Base-by-base conservation (phyloP, 371 early-diverging fungal genomes). In the Actinomucor elegans region DNA sequence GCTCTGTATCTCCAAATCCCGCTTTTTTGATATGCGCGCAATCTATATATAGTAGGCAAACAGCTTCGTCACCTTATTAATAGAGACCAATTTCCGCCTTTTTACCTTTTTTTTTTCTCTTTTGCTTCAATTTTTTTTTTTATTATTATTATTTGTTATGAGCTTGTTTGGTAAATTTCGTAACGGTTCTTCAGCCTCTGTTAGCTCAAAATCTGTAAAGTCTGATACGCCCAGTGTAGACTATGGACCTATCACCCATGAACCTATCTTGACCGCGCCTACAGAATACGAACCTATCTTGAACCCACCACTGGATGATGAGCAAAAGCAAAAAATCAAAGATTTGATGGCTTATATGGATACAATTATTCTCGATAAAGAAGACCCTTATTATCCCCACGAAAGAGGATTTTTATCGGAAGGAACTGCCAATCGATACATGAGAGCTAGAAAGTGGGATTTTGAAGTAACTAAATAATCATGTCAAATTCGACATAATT, bases 371-470 rank as follows among this genome's bases (percentile, higher is more conserved):
- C 60, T 75, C 12, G 59, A 67, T 2, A 62, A 56, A 11, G 67
- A 73, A n/a, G 74, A 73, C 38, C 55, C 63, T 1, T 76, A 78
- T 27, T 59, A 67, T 31, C 58, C 67, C 0, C 65, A 64, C 29
- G 72, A 82, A 48, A 70, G 64, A 29, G 64, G 58, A 0, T 84
- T 80, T 55, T 60, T 79, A 20, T 58, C 73, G 18, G 74, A 80
- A 5, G 59, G 55, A 6, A 80, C 83, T 17, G 72, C 81, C n/a
- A 59, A 86, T 33, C 67, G 91, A 8, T 93, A 90, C 59, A 64
- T 94, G 57, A 71, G 87, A 17, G 88, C 90, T 5, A 77, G 81
- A 52, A 85, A 85, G 48, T 88, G 87, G 85, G 63, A 86, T 42
- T 45, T 71, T 5, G 67, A 66, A 21, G 59, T 65, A 58, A 55